Evolutionary conservation across 208 protist species (phyloP).

Genomic region (Wallacemonas sp.): DNA sequence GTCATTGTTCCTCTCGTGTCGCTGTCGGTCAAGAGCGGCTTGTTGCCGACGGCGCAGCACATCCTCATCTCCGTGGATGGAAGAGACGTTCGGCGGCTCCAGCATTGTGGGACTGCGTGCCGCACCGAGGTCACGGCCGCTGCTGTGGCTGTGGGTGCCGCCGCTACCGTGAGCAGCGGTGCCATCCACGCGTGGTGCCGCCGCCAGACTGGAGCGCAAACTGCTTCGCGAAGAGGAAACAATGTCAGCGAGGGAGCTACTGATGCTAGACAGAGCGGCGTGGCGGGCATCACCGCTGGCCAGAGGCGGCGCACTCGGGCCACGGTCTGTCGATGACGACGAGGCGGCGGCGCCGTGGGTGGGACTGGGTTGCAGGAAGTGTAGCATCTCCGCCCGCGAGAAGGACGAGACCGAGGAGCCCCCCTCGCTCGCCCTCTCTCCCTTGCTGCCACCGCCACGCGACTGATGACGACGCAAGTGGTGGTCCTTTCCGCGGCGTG

Average conservation of each 20-base stretch:
- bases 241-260: slow-evolving; percentile 36
- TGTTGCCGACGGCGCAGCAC: slow-evolving; percentile 8
- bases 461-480: not conserved
- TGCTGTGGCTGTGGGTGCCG: not conserved
- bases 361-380: slow-evolving; percentile 1
- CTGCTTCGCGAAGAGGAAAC: slow-evolving; percentile 55
- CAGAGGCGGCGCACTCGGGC: not conserved
- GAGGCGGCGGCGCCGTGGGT: not conserved
- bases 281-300: slow-evolving; percentile 16
- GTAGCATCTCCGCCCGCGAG: slow-evolving; percentile 3
- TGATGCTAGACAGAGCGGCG: slow-evolving; percentile 30
- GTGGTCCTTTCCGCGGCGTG: not conserved
- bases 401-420: slow-evolving; percentile 8
- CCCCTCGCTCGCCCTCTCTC: not conserved
- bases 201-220: slow-evolving; percentile 17
- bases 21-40: not conserved
- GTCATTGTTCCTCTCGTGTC: no score
- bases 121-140: not conserved
- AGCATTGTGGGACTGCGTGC: slow-evolving; percentile 30
- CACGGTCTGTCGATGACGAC: slow-evolving; percentile 7
- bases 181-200: not conserved
- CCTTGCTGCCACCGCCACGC: not conserved
- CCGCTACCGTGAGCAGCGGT: not conserved
- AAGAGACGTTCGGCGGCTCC: slow-evolving; percentile 46
- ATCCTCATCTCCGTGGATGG: slow-evolving; percentile 47